A percentile compares a stretch with the other conserved stretches of the same genome.
phyloP scores from a whole-genome alignment of 2,329 filamentous ascomycete genomes.

The Fusarium devonianum region DNA sequence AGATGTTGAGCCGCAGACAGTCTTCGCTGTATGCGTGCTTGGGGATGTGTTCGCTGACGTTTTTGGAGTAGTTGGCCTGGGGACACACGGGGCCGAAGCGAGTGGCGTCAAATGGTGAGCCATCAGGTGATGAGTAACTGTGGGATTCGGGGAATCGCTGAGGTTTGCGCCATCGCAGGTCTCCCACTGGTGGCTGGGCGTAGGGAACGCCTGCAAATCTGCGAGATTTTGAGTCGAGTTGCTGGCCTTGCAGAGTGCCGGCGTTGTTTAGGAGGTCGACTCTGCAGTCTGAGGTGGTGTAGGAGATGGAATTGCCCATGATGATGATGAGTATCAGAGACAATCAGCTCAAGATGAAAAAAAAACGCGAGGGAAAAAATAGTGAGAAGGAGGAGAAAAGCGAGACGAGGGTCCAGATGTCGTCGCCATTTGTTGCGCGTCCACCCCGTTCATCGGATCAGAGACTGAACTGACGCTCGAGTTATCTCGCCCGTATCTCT shows the following conservation, averaged over 20 bases:
- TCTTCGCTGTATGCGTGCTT: conserved; percentile 46
- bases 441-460: too few relatives aligned
- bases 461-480: too few relatives aligned
- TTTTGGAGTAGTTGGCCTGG: conserved; percentile 41
- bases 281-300: conserved; percentile 7
- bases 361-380: too few relatives aligned
- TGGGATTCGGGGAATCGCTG: conserved; percentile 41
- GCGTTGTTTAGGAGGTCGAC: conserved; percentile 4
- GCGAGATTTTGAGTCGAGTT: conserved; percentile 46
- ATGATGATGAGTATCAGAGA: background rate
- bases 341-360: too few relatives aligned
- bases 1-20: conserved; percentile 55
- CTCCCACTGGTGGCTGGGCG: conserved; percentile 48
- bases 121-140: conserved; percentile 37
- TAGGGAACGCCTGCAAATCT: conserved; percentile 50
- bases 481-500: too few relatives aligned
- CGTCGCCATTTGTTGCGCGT: too few relatives aligned
- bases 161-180: conserved; percentile 50
- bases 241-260: conserved; percentile 42
- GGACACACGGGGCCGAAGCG: conserved; percentile 49
- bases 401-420: background rate
- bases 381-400: background rate
- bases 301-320: conserved; percentile 24
- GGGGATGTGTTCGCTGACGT: conserved; percentile 8
- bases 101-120: conserved; percentile 47